These are phyloP conservation scores for Mycena latifolia DNA, from an alignment of 768 basidiomycete genomes.

Conservation along the genomic window DNA sequence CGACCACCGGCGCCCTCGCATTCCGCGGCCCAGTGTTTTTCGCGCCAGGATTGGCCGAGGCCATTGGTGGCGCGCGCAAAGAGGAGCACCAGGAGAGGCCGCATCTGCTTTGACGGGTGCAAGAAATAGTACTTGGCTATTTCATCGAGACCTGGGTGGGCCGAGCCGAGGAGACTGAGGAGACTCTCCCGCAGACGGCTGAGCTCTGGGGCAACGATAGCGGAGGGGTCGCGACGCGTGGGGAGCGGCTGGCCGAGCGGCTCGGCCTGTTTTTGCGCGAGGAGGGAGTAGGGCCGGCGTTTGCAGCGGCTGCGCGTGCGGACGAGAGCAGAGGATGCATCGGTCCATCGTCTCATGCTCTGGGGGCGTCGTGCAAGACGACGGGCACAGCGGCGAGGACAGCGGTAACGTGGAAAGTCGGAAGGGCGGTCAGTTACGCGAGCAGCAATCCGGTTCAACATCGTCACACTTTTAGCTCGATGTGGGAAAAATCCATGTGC, in stretches of 20 bases:
- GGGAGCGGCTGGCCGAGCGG: slow-evolving; percentile 13
- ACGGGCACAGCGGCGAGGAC: neutral
- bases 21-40: slow-evolving; percentile 70
- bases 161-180: slow-evolving; percentile 84
- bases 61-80: slow-evolving; percentile 96
- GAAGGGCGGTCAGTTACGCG: neutral
- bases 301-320: slow-evolving; percentile 29
- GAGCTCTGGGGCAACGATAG: slow-evolving; percentile 81
- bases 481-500: slow-evolving; percentile 9
- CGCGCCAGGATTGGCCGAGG: slow-evolving; percentile 73
- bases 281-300: slow-evolving; percentile 31
- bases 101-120: slow-evolving; percentile 89
- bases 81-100: slow-evolving; percentile 90
- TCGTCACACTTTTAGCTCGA: neutral
- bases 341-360: slow-evolving; percentile 34
- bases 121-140: slow-evolving; percentile 95
- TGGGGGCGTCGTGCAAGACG: neutral
- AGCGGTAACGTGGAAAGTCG: slow-evolving; percentile 17
- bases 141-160: slow-evolving; percentile 88
- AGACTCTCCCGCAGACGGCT: slow-evolving; percentile 77
- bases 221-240: slow-evolving; percentile 72
- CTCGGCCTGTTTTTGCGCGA: slow-evolving; percentile 13
- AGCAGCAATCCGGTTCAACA: neutral
- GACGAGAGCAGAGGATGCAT: slow-evolving; percentile 19
- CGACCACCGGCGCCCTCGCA: slow-evolving; percentile 67